These are phyloP conservation scores for Vigna mungo DNA, from an alignment of 306 rosid genomes.

Conservation along the genomic window DNA sequence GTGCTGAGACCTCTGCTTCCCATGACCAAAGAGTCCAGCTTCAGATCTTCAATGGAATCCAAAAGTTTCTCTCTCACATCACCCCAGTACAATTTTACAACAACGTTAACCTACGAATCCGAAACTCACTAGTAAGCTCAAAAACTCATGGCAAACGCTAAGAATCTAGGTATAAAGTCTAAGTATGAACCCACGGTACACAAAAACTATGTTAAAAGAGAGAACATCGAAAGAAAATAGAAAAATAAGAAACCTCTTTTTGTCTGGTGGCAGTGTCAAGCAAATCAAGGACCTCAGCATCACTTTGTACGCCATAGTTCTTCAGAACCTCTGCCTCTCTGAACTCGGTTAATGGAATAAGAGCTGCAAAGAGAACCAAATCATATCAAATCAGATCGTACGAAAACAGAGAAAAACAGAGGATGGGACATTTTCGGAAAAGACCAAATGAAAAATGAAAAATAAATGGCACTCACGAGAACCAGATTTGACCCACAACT, in stretches of 20 bases:
- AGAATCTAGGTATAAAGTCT: background rate
- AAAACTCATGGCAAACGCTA: too few relatives aligned
- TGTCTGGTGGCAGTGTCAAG: slow-evolving; percentile 74
- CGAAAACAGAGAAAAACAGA: background rate
- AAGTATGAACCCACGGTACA: background rate
- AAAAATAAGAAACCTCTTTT: slow-evolving; percentile 63
- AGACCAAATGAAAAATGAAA: background rate
- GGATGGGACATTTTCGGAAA: background rate
- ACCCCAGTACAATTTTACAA: slow-evolving; percentile 88
- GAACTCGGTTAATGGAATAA: slow-evolving; percentile 75
- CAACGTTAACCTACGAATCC: slow-evolving; percentile 53
- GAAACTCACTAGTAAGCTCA: background rate
- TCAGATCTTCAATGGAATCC: slow-evolving; percentile 76
- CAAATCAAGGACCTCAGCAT: slow-evolving; percentile 74
- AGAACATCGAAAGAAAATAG: background rate
- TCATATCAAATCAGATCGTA: slow-evolving; percentile 8
- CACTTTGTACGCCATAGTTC: slow-evolving; percentile 59
- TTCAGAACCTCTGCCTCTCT: slow-evolving; percentile 61
- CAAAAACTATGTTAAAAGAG: background rate
- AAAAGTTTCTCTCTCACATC: slow-evolving; percentile 92
- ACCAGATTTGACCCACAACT: slow-evolving; percentile 66
- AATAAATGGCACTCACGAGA: slow-evolving; percentile 62
- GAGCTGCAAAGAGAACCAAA: slow-evolving; percentile 56
- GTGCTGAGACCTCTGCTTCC: slow-evolving; percentile 93
- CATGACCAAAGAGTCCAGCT: slow-evolving; percentile 80